Percentiles rank a stretch among this genome's conserved stretches.
Evolutionary conservation across 2,329 filamentous ascomycete genomes (phyloP).

Genomic region (Drechslera avenae): DNA sequence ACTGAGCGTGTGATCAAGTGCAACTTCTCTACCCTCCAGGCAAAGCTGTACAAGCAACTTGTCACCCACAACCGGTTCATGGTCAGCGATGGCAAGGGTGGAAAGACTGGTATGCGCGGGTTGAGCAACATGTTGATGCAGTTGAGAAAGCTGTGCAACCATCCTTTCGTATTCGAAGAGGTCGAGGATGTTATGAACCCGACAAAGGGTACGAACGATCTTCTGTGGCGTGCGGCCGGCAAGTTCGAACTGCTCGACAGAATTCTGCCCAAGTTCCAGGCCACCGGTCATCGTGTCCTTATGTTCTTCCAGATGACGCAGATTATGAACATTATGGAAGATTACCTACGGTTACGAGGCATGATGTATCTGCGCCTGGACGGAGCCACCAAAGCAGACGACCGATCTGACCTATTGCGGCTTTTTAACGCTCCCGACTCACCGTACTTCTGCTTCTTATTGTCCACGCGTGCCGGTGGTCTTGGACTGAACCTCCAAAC

Average conservation of each 20-base stretch:
- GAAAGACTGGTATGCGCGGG: conserved; percentile 90
- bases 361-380: conserved; percentile 90
- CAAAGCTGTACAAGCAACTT: conserved; percentile 96
- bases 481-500: conserved; percentile 96
- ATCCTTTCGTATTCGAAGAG: conserved; percentile 97
- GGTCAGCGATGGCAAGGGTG: conserved; percentile 92
- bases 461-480: conserved; percentile 98
- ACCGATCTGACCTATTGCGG: conserved; percentile 86
- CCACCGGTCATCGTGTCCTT: conserved; percentile 88
- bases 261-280: conserved; percentile 89
- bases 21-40: conserved; percentile 92
- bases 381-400: conserved; percentile 96
- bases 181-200: conserved; percentile 99
- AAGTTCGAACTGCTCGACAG: conserved; percentile 97
- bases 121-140: conserved; percentile 99
- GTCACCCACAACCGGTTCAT: conserved; percentile 93
- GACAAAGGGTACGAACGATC: conserved; percentile 81
- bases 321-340: conserved; percentile 99
- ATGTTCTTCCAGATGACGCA: conserved; percentile 99
- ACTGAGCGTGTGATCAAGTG: conserved; percentile 99
- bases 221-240: conserved; percentile 92
- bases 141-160: conserved; percentile 96
- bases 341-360: conserved; percentile 84
- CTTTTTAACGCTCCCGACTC: conserved; percentile 90
- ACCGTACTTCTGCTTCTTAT: conserved; percentile 94